Conservation (phyloP, 805 yeast genomes). For the Ogataea neopini region DNA sequence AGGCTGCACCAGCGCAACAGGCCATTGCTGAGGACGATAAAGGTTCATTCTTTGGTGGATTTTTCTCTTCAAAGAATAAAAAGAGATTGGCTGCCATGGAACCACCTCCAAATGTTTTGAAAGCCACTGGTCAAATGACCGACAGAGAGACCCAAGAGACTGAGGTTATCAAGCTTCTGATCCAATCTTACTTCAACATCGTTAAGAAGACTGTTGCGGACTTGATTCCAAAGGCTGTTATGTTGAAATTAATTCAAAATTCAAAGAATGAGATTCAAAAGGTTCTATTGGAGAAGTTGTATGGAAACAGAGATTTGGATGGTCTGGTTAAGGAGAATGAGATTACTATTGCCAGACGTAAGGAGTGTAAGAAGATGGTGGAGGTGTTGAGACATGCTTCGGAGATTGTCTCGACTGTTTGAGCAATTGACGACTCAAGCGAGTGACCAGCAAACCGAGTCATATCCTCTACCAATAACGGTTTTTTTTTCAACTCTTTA, state of each 20-base stretch:
- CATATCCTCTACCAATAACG: too few relatives aligned
- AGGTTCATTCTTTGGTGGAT: constrained; percentile 92
- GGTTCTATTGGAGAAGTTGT: constrained; percentile 82
- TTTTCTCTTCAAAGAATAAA: constrained; percentile 88
- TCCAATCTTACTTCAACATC: constrained; percentile 85
- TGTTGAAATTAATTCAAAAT: constrained; percentile 84
- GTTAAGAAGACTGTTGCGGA: constrained; percentile 94
- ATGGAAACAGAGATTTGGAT: constrained; percentile 70
- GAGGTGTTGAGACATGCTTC: constrained; percentile 87
- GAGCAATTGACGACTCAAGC: too few relatives aligned
- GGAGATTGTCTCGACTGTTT: constrained; percentile 81
- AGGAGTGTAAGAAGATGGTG: constrained; percentile 94
- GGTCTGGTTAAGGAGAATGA: constrained; percentile 90
- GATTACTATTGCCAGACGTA: constrained; percentile 88
- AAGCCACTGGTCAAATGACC: constrained; percentile 89
- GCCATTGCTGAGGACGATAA: constrained; percentile 47
- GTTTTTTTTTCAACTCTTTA: too few relatives aligned
- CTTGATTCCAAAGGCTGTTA: constrained; percentile 90
- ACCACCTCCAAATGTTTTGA: constrained; percentile 93
- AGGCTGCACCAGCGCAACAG: constrained; percentile 30
- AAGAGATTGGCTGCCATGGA: constrained; percentile 94
- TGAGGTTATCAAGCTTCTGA: constrained; percentile 91
- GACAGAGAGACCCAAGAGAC: constrained; percentile 97
- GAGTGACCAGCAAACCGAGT: too few relatives aligned
- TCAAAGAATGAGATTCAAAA: constrained; percentile 89